phyloP scores from a whole-genome alignment of 768 basidiomycete species.

The Auriscalpium orientale region DNA sequence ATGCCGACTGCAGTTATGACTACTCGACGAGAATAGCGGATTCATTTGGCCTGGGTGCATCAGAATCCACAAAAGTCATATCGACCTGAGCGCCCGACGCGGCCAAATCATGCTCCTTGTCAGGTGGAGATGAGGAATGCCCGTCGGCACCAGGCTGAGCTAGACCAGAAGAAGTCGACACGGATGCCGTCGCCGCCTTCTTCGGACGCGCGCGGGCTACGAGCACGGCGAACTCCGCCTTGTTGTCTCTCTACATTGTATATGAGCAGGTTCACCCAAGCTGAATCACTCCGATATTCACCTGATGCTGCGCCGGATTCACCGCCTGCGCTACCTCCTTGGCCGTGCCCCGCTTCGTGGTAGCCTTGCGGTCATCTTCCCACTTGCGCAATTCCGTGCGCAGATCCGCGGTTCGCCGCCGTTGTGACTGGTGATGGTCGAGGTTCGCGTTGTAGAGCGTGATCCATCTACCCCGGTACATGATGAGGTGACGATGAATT shows the following conservation, averaged over 20 bases:
- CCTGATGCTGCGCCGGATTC: slow-evolving; percentile 7
- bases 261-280: neutral
- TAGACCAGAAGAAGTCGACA: no score
- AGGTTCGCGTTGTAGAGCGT: slow-evolving; percentile 22
- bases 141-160: no score
- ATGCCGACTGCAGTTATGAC: no score
- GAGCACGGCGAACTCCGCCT: slow-evolving; percentile 12
- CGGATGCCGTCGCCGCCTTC: neutral
- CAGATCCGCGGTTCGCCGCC: slow-evolving; percentile 8
- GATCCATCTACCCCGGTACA: slow-evolving; percentile 14
- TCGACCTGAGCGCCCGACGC: no score
- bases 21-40: no score
- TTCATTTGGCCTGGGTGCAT: no score
- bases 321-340: slow-evolving; percentile 1
- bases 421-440: slow-evolving; percentile 12
- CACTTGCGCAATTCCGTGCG: slow-evolving; percentile 15
- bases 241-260: slow-evolving; percentile 9
- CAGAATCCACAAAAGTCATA: no score
- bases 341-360: neutral
- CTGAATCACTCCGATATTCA: neutral
- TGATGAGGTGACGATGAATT: neutral
- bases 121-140: no score
- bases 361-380: slow-evolving; percentile 12
- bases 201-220: slow-evolving; percentile 5
- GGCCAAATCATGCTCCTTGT: no score